Base-by-base conservation (phyloP, 441 rosid species). In the Erysimum cheiri region DNA sequence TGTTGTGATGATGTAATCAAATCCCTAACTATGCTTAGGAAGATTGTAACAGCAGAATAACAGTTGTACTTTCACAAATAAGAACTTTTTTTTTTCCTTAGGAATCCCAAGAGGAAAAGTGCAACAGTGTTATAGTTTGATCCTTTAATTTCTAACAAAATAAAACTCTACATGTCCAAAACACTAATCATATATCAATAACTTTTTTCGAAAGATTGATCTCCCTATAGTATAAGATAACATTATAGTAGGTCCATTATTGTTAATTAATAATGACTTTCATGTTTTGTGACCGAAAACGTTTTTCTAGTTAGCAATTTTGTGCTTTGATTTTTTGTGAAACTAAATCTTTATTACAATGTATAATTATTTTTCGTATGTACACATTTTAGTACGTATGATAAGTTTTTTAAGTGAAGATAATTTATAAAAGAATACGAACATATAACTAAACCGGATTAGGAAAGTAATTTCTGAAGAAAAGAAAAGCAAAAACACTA, bases 1-100 rank as follows among this genome's bases (percentile, higher is more conserved):
- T 46, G 1, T 62, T 54, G 28, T 63, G 40, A 46, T 39, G 77
- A 49, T 72, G 71, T 72, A 65, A 58, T 72, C 77, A 65, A 22
- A 64, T 65, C 60, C 60, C 46, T 24, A 48, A 48, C n/a, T 22
- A 65, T 65, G 67, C 67, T 65, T 72, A 29, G 46, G 49, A 69
- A 56, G 47, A 64, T 64, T 72, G 58, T 47, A 28, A 56, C 50
- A 53, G 63, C 69, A 53, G 69, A 10, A 33, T 70, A 41, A 64
- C 58, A 72, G 76, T 56, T 72, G 70, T 56, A 56, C 40, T 17
- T 56, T 14, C 41, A 55, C n/a, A 33, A 33, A 15, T 32, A 15
- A 2, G 0, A 32, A 53, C 10, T 28, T 28, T 7, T 52, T 6
- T 52, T 52, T 14, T n/a, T 3, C 33, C 11, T 46, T n/a, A n/a